Percentiles rank a stretch among this genome's conserved stretches.
phyloP scores from a whole-genome alignment of 768 basidiomycete species.

The Amylocystis lapponica region DNA sequence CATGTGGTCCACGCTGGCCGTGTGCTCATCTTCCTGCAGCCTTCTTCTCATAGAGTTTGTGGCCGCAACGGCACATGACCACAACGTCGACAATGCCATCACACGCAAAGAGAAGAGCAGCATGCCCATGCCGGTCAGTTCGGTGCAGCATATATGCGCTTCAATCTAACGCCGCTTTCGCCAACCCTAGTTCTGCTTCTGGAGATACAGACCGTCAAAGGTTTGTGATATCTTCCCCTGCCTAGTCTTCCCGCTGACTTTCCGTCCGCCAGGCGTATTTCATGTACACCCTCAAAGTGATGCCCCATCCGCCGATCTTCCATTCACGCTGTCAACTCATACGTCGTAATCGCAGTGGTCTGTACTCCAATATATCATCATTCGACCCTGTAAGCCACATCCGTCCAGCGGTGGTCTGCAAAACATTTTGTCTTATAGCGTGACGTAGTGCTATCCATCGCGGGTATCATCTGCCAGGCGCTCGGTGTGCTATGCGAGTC shows the following conservation, averaged over 20 bases:
- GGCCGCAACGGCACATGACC: conserved; percentile 57
- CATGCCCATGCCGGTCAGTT: conserved; percentile 62
- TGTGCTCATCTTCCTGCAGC: conserved; percentile 26
- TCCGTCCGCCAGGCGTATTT: conserved; percentile 69
- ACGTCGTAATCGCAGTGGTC: conserved; percentile 70
- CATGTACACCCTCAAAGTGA: conserved; percentile 80
- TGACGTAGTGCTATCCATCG: conserved; percentile 51
- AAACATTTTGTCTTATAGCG: not conserved
- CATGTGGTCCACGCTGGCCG: not conserved
- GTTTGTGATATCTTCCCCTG: too few species aligned
- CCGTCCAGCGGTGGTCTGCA: too few species aligned
- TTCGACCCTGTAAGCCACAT: conserved; percentile 51
- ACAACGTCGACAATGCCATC: conserved; percentile 62
- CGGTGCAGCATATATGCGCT: not conserved
- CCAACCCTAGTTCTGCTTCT: conserved; percentile 72
- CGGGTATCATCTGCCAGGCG: conserved; percentile 73
- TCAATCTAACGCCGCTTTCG: not conserved
- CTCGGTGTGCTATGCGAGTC: conserved; percentile 65
- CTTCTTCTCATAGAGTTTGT: conserved; percentile 83
- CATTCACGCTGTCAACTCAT: too few species aligned
- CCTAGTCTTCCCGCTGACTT: too few species aligned
- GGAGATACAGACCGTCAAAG: conserved; percentile 79
- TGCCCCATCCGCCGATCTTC: too few species aligned
- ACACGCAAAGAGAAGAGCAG: conserved; percentile 72
- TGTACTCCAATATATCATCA: conserved; percentile 83